These are phyloP conservation scores for Hymenoscyphus linearis DNA, from an alignment of 2,329 filamentous ascomycete species.

Conservation along the genomic window DNA sequence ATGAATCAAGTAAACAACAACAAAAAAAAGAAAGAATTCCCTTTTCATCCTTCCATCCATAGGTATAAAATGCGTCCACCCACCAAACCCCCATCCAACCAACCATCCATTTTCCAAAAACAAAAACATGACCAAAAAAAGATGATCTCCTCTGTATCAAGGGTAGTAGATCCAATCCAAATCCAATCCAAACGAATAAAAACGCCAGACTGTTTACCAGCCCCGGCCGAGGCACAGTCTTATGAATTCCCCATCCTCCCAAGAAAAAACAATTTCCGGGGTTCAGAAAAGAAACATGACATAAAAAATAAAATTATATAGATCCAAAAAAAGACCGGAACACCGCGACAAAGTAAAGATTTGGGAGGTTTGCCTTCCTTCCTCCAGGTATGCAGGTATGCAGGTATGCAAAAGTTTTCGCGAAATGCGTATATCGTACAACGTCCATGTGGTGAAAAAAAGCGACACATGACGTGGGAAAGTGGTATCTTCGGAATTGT, in stretches of 20 bases:
- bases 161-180: background rate
- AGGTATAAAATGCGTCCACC: too few relatives aligned
- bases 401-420: too few relatives aligned
- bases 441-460: background rate
- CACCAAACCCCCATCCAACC: too few relatives aligned
- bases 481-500: background rate
- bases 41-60: too few relatives aligned
- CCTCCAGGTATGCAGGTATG: background rate
- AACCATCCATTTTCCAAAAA: background rate
- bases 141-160: background rate
- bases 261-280: background rate
- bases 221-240: background rate
- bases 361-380: background rate
- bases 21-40: too few relatives aligned
- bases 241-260: background rate
- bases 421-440: background rate
- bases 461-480: background rate
- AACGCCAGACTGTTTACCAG: background rate
- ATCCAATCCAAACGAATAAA: background rate
- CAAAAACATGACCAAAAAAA: background rate
- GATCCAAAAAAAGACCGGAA: background rate
- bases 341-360: background rate
- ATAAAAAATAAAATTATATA: background rate
- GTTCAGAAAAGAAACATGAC: too few relatives aligned
- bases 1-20: too few relatives aligned